Evolutionary conservation across 2,329 filamentous ascomycete genomes (phyloP).

Genomic region (Alternaria consortialis): DNA sequence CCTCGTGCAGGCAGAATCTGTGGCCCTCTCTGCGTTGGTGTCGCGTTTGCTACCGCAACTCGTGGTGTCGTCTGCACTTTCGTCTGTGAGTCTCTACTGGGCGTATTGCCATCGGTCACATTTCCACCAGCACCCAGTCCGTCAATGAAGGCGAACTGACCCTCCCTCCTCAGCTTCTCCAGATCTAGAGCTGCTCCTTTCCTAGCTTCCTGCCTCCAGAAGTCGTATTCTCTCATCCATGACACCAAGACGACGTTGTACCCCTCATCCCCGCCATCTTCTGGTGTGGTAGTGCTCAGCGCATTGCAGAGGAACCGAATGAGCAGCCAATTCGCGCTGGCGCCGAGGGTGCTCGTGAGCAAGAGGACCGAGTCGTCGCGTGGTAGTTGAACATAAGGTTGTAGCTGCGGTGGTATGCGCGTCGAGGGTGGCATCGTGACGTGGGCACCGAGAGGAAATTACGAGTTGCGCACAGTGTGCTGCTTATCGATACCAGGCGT

Average conservation of each 20-base stretch:
- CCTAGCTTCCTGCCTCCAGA: slow-evolving; percentile 77
- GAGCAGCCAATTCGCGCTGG: slow-evolving; percentile 64
- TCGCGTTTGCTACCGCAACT: background rate
- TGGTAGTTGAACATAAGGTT: slow-evolving; percentile 69
- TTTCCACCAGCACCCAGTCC: slow-evolving; percentile 68
- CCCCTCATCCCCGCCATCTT: slow-evolving; percentile 41
- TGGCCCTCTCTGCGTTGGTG: slow-evolving; percentile 1
- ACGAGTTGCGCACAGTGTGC: slow-evolving; percentile 9
- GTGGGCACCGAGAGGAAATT: slow-evolving; percentile 9
- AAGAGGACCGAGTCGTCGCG: slow-evolving; percentile 68
- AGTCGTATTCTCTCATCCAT: slow-evolving; percentile 79
- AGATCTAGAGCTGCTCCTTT: slow-evolving; percentile 79
- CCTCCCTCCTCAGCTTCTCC: slow-evolving; percentile 64
- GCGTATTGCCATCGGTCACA: slow-evolving; percentile 4
- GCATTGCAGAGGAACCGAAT: slow-evolving; percentile 61
- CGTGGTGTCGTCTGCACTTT: slow-evolving; percentile 7
- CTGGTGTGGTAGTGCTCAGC: slow-evolving; percentile 39
- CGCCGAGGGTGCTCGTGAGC: slow-evolving; percentile 70
- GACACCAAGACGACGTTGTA: slow-evolving; percentile 75
- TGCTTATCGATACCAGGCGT: slow-evolving; percentile 18
- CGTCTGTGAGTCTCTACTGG: background rate
- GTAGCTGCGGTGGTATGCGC: slow-evolving; percentile 69
- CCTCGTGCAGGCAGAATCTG: slow-evolving; percentile 28
- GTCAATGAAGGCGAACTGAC: slow-evolving; percentile 77
- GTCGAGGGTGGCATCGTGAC: slow-evolving; percentile 53